Conservation (phyloP, 2,329 filamentous ascomycete genomes). For the Apiospora phragmitis region DNA sequence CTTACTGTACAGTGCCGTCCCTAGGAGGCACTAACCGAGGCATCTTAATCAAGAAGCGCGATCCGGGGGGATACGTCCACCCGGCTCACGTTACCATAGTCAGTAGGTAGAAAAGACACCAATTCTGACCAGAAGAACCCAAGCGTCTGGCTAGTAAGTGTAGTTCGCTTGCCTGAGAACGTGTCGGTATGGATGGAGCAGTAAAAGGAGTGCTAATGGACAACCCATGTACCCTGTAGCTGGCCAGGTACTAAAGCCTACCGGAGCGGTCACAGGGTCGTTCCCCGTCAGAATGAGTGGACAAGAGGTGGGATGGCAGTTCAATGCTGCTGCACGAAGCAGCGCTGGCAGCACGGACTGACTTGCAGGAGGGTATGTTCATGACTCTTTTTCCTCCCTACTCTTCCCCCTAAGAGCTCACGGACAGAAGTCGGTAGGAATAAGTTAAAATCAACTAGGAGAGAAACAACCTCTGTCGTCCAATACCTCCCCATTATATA, state of each 20-base stretch:
- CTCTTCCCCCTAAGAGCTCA: neutral
- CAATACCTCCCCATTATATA: neutral
- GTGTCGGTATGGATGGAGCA: neutral
- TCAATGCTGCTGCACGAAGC: constrained; percentile 1
- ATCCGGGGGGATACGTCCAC: neutral
- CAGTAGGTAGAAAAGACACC: neutral
- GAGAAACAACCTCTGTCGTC: neutral
- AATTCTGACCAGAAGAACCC: too few species aligned
- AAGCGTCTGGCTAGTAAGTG: neutral
- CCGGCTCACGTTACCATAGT: neutral
- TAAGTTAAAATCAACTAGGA: neutral
- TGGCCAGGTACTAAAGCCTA: neutral
- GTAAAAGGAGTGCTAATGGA: neutral
- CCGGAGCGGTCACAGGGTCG: neutral
- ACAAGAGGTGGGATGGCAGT: constrained; percentile 1
- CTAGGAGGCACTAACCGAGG: neutral
- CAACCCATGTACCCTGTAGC: constrained; percentile 1
- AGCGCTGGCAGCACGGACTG: neutral
- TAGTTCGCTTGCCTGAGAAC: neutral
- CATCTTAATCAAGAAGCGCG: neutral
- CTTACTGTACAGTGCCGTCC: neutral
- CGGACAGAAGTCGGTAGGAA: neutral
- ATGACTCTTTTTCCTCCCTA: neutral
- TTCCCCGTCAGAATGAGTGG: neutral
- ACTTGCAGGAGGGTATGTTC: neutral